phyloP scores from a whole-genome alignment of 164 flowering plant genomes.

The Paratinospora sagittata region DNA sequence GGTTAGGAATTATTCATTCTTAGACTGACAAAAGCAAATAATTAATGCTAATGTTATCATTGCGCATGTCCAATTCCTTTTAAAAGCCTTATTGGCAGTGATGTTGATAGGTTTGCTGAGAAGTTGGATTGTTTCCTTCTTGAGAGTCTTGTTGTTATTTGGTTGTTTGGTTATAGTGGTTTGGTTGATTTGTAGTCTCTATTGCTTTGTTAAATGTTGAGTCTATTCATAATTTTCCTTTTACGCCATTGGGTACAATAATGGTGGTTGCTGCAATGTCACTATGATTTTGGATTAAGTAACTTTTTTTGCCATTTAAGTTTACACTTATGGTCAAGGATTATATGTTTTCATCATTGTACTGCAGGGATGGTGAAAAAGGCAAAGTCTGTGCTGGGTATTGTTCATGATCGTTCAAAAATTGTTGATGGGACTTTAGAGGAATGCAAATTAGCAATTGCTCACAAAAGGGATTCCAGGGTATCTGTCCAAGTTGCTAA shows the following conservation, averaged over 20 bases:
- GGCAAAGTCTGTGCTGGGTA: conserved; percentile 28
- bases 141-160: not conserved
- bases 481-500: conserved; percentile 27
- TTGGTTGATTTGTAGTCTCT: not conserved
- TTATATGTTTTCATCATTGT: not conserved
- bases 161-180: not conserved
- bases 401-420: conserved; percentile 64
- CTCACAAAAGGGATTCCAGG: conserved; percentile 44
- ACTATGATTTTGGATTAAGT: not conserved
- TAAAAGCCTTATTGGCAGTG: not conserved
- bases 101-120: not conserved
- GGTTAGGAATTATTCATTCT: not conserved
- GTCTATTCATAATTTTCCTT: not conserved
- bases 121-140: not conserved
- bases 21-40: not conserved
- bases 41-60: not conserved
- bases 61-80: not conserved
- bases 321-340: not conserved
- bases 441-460: conserved; percentile 44
- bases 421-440: conserved; percentile 31
- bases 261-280: not conserved
- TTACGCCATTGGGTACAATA: not conserved
- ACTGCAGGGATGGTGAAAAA: conserved; percentile 66
- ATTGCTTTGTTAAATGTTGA: no score
- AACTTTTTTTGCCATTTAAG: not conserved